Base-by-base conservation (phyloP, 192 early-diverging fungal genomes). In the Coemansia sp. region DNA sequence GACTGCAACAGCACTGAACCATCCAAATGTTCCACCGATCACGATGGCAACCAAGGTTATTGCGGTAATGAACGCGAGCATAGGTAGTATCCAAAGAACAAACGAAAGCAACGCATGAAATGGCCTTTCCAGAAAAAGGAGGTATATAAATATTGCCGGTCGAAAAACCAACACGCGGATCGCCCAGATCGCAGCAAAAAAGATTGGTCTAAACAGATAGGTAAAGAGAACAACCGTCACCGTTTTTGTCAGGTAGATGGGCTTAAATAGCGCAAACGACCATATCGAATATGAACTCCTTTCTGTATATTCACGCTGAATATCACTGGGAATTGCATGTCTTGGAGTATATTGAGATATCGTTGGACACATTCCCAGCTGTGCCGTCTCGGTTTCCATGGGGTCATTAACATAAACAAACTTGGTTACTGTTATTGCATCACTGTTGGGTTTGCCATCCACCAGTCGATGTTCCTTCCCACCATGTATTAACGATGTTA, bases 101-200 rank as follows among this genome's bases (percentile, higher is more conserved):
- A 75, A 12, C 18, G 72, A 64, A 0, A 62, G 21, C 6, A 54
- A 13, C 1, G 72, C 59, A 12, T 62, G 47, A 22, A 69, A 60
- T 11, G 72, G 72, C 40, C 48, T 44, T 46, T 75, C 72, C n/a
- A 75, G 39, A 30, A 67, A 75, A 10, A 75, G 45, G 39, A 75
- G 51, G 56, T 75, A 75, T 24, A 69, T 66, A 38, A 75, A 62
- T 27, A 55, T 49, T 9, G 72, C 66, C 11, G 72, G 72, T 12
- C 54, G 40, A 38, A 55, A 59, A 48, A 74, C n/a, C 27, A 69
- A 40, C 9, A 69, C 62, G 15, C 56, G 62, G 10, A 22, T 37
- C 5, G 39, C 21, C 71, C 71, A 74, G 11, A 43, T 15, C 9
- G 57, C 45, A 0, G 38, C 34, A 2, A 39, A 13, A 62, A 62